phyloP scores from a whole-genome alignment of 768 basidiomycete genomes.

The Amyloporia xantha region DNA sequence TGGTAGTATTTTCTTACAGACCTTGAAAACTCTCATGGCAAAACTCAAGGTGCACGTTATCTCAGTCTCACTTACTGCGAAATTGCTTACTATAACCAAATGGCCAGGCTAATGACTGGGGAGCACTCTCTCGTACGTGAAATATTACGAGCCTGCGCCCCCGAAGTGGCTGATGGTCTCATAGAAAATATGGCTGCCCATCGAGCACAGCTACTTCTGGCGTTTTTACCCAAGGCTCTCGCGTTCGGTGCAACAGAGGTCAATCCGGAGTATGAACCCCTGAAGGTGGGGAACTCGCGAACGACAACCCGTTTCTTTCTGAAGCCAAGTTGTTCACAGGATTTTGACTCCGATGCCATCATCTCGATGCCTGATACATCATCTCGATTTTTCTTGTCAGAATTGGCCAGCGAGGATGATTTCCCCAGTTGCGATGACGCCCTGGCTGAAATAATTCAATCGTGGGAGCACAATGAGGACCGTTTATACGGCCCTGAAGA shows the following conservation, averaged over 20 bases:
- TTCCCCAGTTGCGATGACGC: constrained; percentile 17
- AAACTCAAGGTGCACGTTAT: constrained; percentile 46
- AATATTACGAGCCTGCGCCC: no score
- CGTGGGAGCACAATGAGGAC: constrained; percentile 26
- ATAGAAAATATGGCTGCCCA: constrained; percentile 44
- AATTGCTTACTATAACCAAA: neutral
- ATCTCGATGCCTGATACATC: constrained; percentile 34
- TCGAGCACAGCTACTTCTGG: constrained; percentile 32
- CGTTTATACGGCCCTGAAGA: constrained; percentile 33
- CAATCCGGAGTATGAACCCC: constrained; percentile 38
- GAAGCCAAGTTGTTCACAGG: constrained; percentile 26
- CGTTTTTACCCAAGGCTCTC: constrained; percentile 41
- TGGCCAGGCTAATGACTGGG: constrained; percentile 63
- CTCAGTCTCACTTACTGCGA: neutral
- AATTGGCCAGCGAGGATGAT: constrained; percentile 10
- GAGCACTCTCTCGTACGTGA: constrained; percentile 50
- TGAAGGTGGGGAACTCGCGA: constrained; percentile 35
- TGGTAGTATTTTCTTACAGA: constrained; percentile 49
- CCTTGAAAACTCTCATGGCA: constrained; percentile 60
- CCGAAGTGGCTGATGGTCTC: neutral
- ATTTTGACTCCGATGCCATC: constrained; percentile 42
- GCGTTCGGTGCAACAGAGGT: constrained; percentile 40
- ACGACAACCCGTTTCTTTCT: neutral
- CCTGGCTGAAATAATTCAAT: constrained; percentile 18
- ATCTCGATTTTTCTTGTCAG: constrained; percentile 28